Percentiles rank a stretch among this genome's conserved stretches.
These are phyloP conservation scores for Picea engelmannii DNA, from an alignment of 83 land plant species.

Conservation along the genomic window DNA sequence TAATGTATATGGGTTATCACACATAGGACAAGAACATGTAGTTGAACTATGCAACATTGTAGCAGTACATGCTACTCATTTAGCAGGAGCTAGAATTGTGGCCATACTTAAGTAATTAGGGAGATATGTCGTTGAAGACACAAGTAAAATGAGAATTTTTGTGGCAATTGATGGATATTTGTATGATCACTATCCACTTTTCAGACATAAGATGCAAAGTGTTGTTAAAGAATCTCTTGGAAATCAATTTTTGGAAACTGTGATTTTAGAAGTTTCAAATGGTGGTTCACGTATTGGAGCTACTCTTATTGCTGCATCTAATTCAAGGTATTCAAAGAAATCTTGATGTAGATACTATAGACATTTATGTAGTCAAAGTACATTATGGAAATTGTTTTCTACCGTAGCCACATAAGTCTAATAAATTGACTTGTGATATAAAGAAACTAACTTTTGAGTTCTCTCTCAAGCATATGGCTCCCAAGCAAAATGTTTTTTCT, in stretches of 20 bases:
- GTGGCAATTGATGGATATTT: conserved; percentile 81
- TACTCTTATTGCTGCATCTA: conserved; percentile 73
- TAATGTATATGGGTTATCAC: conserved; percentile 40
- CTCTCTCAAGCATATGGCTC: background rate
- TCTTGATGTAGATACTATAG: conserved; percentile 12
- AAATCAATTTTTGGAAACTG: conserved; percentile 33
- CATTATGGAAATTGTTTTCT: background rate
- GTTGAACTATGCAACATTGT: conserved; percentile 57
- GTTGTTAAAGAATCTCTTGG: conserved; percentile 68
- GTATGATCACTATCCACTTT: conserved; percentile 69
- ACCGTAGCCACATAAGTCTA: background rate
- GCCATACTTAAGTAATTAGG: conserved; percentile 69
- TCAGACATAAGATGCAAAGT: conserved; percentile 45
- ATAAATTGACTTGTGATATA: background rate
- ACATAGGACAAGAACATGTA: conserved; percentile 34
- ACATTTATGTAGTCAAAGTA: background rate
- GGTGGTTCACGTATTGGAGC: conserved; percentile 85
- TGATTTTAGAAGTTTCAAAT: conserved; percentile 57
- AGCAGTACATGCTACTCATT: conserved; percentile 55
- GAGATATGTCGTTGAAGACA: conserved; percentile 32
- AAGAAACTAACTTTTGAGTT: conserved; percentile 4
- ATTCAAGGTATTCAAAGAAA: conserved; percentile 43
- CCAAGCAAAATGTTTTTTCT: conserved; percentile 1
- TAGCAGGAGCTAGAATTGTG: conserved; percentile 77
- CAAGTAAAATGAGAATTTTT: conserved; percentile 53